phyloP scores from a whole-genome alignment of 2,329 filamentous ascomycete species.

The Nigrospora osmanthi region DNA sequence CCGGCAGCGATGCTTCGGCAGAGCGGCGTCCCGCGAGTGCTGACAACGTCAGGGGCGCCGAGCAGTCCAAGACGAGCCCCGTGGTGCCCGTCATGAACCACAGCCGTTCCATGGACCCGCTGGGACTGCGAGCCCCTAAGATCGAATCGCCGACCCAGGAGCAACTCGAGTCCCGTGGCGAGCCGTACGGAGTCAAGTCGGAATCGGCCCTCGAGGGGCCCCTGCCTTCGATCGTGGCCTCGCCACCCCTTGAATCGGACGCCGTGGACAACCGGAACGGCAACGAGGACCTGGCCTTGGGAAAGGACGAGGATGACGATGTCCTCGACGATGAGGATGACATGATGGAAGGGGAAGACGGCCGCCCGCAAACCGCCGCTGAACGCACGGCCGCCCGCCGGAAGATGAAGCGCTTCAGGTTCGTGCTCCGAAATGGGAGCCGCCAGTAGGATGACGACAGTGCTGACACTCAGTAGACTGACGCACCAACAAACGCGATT shows the following conservation, averaged over 20 bases:
- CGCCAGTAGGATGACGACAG: slow-evolving; percentile 1
- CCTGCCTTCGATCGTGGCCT: slow-evolving; percentile 1
- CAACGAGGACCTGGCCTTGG: slow-evolving; percentile 27
- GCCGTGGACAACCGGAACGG: slow-evolving; percentile 8
- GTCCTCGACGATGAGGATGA: slow-evolving; percentile 49
- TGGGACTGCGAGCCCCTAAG: slow-evolving; percentile 32
- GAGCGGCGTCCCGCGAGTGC: slow-evolving; percentile 28
- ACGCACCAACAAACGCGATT: slow-evolving; percentile 97
- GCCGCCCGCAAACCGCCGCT: slow-evolving; percentile 42
- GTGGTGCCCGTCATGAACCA: slow-evolving; percentile 25
- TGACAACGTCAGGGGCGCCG: slow-evolving; percentile 45
- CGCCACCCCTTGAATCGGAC: slow-evolving; percentile 6
- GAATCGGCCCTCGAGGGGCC: slow-evolving; percentile 29
- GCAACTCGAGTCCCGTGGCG: slow-evolving; percentile 21
- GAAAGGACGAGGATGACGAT: slow-evolving; percentile 44
- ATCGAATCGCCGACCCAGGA: slow-evolving; percentile 29
- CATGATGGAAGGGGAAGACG: slow-evolving; percentile 38
- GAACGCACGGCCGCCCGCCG: slow-evolving; percentile 45
- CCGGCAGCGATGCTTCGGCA: slow-evolving; percentile 18
- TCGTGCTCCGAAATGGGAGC: slow-evolving; percentile 5
- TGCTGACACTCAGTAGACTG: slow-evolving; percentile 50
- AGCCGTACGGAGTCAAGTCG: slow-evolving; percentile 27
- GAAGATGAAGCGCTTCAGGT: slow-evolving; percentile 79
- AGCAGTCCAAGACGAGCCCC: slow-evolving; percentile 38
- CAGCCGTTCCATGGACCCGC: slow-evolving; percentile 28